A percentile compares a stretch with the other conserved stretches of the same genome.
Conservation (phyloP, 306 rosid genomes). For the Sechiopsis laciniata region DNA sequence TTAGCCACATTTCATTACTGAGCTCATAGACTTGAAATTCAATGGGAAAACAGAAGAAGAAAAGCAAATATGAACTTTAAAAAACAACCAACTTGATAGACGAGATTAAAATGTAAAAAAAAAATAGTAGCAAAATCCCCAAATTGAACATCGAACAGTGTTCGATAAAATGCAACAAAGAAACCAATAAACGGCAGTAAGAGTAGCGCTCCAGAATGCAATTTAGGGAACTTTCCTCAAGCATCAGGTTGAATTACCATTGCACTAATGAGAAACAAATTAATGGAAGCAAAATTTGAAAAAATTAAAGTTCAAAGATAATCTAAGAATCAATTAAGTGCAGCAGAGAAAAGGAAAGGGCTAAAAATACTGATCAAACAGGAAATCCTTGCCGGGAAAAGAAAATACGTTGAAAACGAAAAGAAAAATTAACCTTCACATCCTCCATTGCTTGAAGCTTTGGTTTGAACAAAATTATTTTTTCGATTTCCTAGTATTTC, state of each 20-base stretch:
- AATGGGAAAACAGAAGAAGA: background rate
- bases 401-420: background rate
- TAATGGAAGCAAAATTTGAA: slow-evolving; percentile 11
- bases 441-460: slow-evolving; percentile 14
- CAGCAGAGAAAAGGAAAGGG: background rate
- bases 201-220: background rate
- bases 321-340: background rate
- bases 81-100: background rate
- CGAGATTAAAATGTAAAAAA: background rate
- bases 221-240: background rate
- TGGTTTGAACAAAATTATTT: slow-evolving; percentile 6
- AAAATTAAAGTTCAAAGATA: background rate
- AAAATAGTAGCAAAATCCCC: background rate
- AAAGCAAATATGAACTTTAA: background rate
- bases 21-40: background rate
- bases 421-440: background rate
- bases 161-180: background rate
- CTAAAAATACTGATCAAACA: background rate
- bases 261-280: background rate
- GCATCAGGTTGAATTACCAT: background rate
- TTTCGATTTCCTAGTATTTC: background rate
- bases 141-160: background rate
- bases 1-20: background rate
- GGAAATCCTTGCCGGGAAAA: slow-evolving; percentile 3
- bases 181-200: background rate